Evolutionary conservation across 352 stramenopile genomes (phyloP), one percentile per base, ranked within the genome.

Genomic region (Phytophthora podocarpi): DNA sequence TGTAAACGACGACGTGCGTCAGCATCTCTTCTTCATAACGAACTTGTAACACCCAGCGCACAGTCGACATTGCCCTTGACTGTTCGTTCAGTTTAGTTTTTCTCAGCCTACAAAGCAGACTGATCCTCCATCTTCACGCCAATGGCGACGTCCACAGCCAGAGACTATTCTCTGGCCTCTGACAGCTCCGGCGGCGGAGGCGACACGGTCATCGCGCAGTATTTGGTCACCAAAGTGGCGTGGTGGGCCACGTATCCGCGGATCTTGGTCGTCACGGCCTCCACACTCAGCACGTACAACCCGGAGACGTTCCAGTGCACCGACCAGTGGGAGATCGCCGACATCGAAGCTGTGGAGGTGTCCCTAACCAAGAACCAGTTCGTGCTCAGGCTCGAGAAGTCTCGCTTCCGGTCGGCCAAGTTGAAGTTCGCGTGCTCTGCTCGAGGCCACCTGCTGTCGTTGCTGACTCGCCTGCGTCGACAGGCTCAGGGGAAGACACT

Each of bases 241-340:
- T 90, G 83, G 77, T 88, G 77, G 64, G 79, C 79, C 21, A 70
- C 81, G 6, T 87, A 89, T 58, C 76, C 69, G 15, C 79, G 80
- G 9, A 72, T 92, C 31, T 52, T 92, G 21, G 62, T 82, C 6
- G 60, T 92, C 50, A 85, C 69, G 12, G 43, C 77, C 20, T 76
- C 81, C 15, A 76, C 73, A 7, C 47, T 90, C 9, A 68, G 69
- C 49, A 85, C 80, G 31, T 92, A 85, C 65, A 85, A 90, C 55
- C 73, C 74, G 0, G 79, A 90, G 45, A 84, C 79, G 40, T 90
- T 85, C 50, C 59, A 73, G 42, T 90, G 83, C 74, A 90, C 83
- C 23, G 79, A 85, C 48, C 75, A 87, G 28, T 92, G 82, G 82
- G 74, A 85, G 13, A 76, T 90, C 45, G 67, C 55, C 10, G 76